Conservation (phyloP, 257 asterid genomes). For the Petrea volubilis region DNA sequence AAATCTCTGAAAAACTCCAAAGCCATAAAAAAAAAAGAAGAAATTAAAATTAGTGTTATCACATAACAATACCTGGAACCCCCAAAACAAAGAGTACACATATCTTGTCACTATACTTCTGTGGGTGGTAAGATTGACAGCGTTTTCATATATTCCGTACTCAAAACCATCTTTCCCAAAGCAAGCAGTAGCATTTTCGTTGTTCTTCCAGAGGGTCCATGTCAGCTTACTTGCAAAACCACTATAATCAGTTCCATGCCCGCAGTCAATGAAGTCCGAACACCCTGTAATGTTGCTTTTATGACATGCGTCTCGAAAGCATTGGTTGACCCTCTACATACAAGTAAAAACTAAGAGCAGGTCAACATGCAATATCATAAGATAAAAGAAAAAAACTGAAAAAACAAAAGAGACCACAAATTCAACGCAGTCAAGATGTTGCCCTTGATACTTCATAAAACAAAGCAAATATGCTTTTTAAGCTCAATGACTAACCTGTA, state of each 20-base stretch:
- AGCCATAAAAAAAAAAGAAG: background rate
- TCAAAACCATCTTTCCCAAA: conserved; percentile 50
- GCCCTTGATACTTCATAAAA: too few relatives aligned
- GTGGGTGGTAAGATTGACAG: conserved; percentile 63
- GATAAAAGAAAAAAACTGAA: too few relatives aligned
- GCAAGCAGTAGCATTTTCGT: conserved; percentile 60
- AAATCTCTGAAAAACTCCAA: background rate
- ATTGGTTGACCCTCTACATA: conserved; percentile 78
- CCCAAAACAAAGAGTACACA: conserved; percentile 88
- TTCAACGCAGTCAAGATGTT: background rate
- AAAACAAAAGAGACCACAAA: background rate
- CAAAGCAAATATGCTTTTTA: background rate
- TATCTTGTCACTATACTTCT: conserved; percentile 52
- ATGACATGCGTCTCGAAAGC: conserved; percentile 75
- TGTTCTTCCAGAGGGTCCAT: conserved; percentile 61
- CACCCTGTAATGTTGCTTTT: conserved; percentile 39
- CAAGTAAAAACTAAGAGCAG: conserved; percentile 12
- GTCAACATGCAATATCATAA: background rate
- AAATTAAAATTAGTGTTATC: background rate
- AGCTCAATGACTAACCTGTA: conserved; percentile 55
- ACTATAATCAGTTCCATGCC: conserved; percentile 36
- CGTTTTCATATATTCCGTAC: conserved; percentile 66
- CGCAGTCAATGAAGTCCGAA: conserved; percentile 64
- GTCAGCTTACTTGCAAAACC: conserved; percentile 18
- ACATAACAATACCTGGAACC: conserved; percentile 79